Evolutionary conservation across 441 rosid species (phyloP).

Genomic region (Corymbia citriodora): DNA sequence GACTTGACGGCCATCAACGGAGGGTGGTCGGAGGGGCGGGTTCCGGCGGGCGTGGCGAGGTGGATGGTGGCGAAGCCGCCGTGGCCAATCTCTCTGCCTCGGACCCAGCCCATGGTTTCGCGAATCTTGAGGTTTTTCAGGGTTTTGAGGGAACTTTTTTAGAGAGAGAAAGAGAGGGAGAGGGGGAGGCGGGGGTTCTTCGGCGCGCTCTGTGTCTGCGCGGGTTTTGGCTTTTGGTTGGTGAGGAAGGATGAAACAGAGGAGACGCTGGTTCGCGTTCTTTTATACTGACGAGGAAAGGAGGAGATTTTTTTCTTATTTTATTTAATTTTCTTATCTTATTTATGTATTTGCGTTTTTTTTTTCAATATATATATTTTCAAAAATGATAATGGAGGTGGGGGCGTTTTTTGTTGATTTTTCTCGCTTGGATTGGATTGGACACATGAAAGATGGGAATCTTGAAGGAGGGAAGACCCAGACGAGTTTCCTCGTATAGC

Average conservation of each 20-base stretch:
- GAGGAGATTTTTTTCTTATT: neutral
- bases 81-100: neutral
- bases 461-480: neutral
- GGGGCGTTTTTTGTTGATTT: neutral
- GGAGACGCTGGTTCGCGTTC: neutral
- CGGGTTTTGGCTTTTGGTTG: neutral
- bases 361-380: too few relatives aligned
- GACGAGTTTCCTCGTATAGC: neutral
- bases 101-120: neutral
- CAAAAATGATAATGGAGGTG: neutral
- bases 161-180: neutral
- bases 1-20: slow-evolving; percentile 31
- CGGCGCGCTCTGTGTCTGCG: neutral
- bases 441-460: neutral
- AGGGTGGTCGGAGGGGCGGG: slow-evolving; percentile 2
- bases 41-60: neutral
- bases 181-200: neutral
- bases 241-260: neutral
- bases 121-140: neutral
- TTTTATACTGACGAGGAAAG: neutral
- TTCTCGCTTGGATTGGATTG: neutral
- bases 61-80: neutral
- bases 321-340: neutral
- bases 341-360: neutral
- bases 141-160: neutral